Evolutionary conservation across 306 rosid species (phyloP), one percentile per base, ranked within the genome.

Genomic region (Ceratonia siliqua): DNA sequence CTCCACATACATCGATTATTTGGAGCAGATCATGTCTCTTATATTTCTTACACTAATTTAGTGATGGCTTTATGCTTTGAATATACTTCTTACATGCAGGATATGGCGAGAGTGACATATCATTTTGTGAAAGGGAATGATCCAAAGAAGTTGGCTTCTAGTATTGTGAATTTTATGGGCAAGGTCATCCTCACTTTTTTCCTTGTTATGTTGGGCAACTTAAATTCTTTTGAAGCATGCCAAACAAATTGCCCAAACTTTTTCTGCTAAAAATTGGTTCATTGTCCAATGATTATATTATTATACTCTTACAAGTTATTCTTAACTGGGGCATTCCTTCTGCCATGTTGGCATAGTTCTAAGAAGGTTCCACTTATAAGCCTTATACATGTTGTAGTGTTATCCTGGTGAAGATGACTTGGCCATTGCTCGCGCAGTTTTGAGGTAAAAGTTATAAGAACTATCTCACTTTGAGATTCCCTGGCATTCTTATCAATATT

Each of bases 361-460:
- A 49, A 5, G 71, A 71, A 33, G 49, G 8, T 73, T 76, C 25
- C 68, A 42, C 83, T 73, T 41, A 82, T 74, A 65, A 69, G 65
- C 14, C 66, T 76, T 80, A 70, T 77, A 79, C 68, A 75, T 73
- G 74, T 67, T 83, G 77, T 80, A 92, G 99, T 89, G 99, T 80
- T 95, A 90, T 83, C 99, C 98, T 17, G 93, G 86, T 48, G 99
- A 95, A 92, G 99, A 92, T 81, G 99, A 95, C 79, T 62, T 92
- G 78, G 96, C 98, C 76, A 86, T 95, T 70, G 92, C 98, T 28
- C 86, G 96, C 58, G 98, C 94, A 0, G 79, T 90, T 85, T 81
- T 95, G 78, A 83, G 93, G 99, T 94, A 84, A 86, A 85, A 38
- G 15, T 61, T 67, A 59, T 58, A 20, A 74, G 41, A 62, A 27